Evolutionary conservation across 306 rosid species (phyloP).

Genomic region (Rosa lucieae): DNA sequence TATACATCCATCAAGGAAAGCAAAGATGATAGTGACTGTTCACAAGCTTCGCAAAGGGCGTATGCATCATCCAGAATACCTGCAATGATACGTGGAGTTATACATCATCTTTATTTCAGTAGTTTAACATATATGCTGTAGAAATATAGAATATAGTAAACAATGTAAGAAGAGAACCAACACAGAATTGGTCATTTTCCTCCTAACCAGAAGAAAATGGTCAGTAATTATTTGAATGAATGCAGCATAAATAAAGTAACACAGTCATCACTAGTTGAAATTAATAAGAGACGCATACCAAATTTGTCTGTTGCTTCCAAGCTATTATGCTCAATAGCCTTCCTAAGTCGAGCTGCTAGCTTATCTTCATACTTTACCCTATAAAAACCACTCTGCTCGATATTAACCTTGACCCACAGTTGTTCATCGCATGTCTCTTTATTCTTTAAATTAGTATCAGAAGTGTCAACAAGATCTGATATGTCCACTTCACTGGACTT

Average conservation of each 20-base stretch:
- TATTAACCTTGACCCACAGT: constrained; percentile 58
- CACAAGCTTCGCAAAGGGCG: constrained; percentile 59
- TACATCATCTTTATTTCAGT: not conserved
- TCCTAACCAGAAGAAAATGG: not conserved
- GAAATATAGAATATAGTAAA: not conserved
- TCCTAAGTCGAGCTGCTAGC: constrained; percentile 48
- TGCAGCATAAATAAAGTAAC: not conserved
- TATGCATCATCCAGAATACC: constrained; percentile 62
- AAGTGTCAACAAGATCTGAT: constrained; percentile 33
- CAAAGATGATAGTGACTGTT: constrained; percentile 47
- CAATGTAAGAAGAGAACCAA: not conserved
- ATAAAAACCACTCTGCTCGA: constrained; percentile 58
- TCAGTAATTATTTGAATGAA: not conserved
- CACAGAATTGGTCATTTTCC: not conserved
- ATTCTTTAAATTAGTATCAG: constrained; percentile 21
- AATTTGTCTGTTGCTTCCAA: constrained; percentile 53
- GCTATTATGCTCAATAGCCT: constrained; percentile 45
- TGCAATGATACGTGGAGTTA: constrained; percentile 25
- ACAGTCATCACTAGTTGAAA: not conserved
- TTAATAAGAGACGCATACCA: constrained; percentile 30
- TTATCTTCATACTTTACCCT: constrained; percentile 58
- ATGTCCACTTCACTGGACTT: constrained; percentile 42
- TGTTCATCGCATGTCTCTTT: constrained; percentile 27
- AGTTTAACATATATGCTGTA: not conserved
- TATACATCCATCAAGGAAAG: constrained; percentile 53